Evolutionary conservation across 2,329 filamentous ascomycete species (phyloP).

Genomic region (Colletotrichum sojae): DNA sequence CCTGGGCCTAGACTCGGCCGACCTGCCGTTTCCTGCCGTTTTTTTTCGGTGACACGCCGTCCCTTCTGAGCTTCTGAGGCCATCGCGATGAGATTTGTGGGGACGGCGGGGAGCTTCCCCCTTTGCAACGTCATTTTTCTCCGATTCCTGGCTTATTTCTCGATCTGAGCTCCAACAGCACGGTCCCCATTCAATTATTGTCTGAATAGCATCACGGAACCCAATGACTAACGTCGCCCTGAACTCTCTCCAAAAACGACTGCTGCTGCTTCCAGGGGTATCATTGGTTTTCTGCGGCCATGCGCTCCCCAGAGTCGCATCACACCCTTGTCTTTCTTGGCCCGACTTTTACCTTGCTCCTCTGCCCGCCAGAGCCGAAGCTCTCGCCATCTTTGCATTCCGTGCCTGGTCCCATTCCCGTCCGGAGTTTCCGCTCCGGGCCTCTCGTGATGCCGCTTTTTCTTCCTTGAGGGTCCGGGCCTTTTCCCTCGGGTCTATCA

Average conservation of each 20-base stretch:
- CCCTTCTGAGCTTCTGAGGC: slow-evolving; percentile 25
- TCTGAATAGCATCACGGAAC: slow-evolving; percentile 38
- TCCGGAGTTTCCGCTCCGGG: slow-evolving; percentile 63
- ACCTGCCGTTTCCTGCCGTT: slow-evolving; percentile 24
- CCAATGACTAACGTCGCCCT: slow-evolving; percentile 32
- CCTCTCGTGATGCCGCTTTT: slow-evolving; percentile 72
- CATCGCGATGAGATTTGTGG: slow-evolving; percentile 39
- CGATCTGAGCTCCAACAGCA: slow-evolving; percentile 31
- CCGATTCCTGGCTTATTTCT: slow-evolving; percentile 37
- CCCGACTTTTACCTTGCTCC: slow-evolving; percentile 62
- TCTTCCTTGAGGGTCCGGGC: slow-evolving; percentile 79
- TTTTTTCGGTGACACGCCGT: slow-evolving; percentile 24
- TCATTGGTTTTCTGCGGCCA: slow-evolving; percentile 37
- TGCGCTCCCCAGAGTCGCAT: slow-evolving; percentile 27
- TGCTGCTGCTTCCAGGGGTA: slow-evolving; percentile 30
- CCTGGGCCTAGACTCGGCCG: slow-evolving; percentile 30
- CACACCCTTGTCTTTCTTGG: slow-evolving; percentile 27
- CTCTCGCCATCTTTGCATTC: slow-evolving; percentile 69
- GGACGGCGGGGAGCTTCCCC: slow-evolving; percentile 24
- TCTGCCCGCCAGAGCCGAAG: slow-evolving; percentile 68
- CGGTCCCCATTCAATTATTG: slow-evolving; percentile 31
- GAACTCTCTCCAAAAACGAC: slow-evolving; percentile 20
- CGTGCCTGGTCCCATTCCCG: slow-evolving; percentile 72
- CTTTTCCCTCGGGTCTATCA: slow-evolving; percentile 92
- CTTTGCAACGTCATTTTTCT: slow-evolving; percentile 35